Evolutionary conservation across 169 alveolate species (phyloP).

Genomic region (Miamiensis avidus): DNA sequence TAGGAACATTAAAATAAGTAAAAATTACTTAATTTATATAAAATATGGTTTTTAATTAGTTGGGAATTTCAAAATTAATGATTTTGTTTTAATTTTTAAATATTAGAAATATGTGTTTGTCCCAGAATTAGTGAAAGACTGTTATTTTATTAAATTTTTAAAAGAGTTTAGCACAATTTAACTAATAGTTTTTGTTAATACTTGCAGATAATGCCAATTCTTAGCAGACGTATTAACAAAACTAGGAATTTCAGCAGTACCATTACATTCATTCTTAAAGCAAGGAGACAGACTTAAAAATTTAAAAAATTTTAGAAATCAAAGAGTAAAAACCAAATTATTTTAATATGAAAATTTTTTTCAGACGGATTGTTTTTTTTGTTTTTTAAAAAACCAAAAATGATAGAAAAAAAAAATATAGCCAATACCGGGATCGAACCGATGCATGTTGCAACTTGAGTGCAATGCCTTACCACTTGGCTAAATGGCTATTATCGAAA

Average conservation of each 20-base stretch:
- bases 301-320: conserved; percentile 31
- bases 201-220: conserved; percentile 42
- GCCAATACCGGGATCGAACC: no score
- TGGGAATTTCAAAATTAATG: no score
- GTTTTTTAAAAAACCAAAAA: no score
- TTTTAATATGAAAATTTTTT: no score
- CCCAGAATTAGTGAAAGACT: conserved; percentile 68
- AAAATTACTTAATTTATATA: not conserved
- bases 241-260: conserved; percentile 13
- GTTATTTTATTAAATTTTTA: conserved; percentile 47
- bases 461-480: no score
- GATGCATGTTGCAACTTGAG: no score
- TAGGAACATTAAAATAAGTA: conserved; percentile 30
- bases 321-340: not conserved
- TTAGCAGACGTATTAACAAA: conserved; percentile 32
- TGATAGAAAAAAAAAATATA: no score
- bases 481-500: no score
- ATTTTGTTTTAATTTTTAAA: conserved; percentile 13
- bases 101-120: conserved; percentile 48
- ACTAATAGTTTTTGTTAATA: conserved; percentile 34
- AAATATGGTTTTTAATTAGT: no score
- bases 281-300: conserved; percentile 29
- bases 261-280: conserved; percentile 35
- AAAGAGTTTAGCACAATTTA: conserved; percentile 32
- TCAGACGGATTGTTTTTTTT: no score